These are phyloP conservation scores for Atkinsonella texensis DNA, from an alignment of 2,329 filamentous ascomycete genomes.

Conservation along the genomic window DNA sequence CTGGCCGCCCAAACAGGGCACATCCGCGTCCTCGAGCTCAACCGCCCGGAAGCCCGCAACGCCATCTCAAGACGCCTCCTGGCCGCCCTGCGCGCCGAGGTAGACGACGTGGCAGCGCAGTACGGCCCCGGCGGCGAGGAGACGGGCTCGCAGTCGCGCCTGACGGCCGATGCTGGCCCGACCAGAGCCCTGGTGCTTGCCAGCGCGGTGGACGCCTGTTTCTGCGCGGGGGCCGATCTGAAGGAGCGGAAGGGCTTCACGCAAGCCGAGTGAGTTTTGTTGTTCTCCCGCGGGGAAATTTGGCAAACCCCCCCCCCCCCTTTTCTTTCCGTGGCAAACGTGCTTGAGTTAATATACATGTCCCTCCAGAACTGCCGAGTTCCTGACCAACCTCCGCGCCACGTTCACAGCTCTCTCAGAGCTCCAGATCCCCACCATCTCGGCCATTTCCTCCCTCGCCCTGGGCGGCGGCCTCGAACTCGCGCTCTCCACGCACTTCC, in stretches of 20 bases:
- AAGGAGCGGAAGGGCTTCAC: slow-evolving; percentile 76
- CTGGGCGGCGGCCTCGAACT: slow-evolving; percentile 92
- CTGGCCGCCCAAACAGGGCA: slow-evolving; percentile 70
- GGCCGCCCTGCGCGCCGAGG: slow-evolving; percentile 54
- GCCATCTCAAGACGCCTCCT: slow-evolving; percentile 77
- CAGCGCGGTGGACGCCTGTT: slow-evolving; percentile 73
- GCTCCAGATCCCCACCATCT: slow-evolving; percentile 82
- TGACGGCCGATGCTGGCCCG: slow-evolving; percentile 34
- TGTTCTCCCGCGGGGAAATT: background rate
- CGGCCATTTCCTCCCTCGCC: slow-evolving; percentile 72
- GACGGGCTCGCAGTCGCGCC: slow-evolving; percentile 22
- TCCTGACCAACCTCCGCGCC: slow-evolving; percentile 62
- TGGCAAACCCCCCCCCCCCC: too few species aligned
- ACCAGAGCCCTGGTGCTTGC: slow-evolving; percentile 77
- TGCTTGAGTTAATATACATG: too few species aligned
- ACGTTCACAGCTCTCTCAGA: slow-evolving; percentile 63
- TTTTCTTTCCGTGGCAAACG: too few species aligned
- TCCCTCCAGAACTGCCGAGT: slow-evolving; percentile 56
- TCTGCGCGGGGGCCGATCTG: slow-evolving; percentile 90
- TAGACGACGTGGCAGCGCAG: slow-evolving; percentile 57
- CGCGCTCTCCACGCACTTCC: slow-evolving; percentile 78
- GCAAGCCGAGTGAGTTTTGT: slow-evolving; percentile 58
- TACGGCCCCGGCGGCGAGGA: slow-evolving; percentile 46
- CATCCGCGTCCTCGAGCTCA: slow-evolving; percentile 80
- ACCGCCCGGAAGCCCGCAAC: slow-evolving; percentile 76